Evolutionary conservation across 768 basidiomycete species (phyloP).

Genomic region (Auriscalpium vulgare): DNA sequence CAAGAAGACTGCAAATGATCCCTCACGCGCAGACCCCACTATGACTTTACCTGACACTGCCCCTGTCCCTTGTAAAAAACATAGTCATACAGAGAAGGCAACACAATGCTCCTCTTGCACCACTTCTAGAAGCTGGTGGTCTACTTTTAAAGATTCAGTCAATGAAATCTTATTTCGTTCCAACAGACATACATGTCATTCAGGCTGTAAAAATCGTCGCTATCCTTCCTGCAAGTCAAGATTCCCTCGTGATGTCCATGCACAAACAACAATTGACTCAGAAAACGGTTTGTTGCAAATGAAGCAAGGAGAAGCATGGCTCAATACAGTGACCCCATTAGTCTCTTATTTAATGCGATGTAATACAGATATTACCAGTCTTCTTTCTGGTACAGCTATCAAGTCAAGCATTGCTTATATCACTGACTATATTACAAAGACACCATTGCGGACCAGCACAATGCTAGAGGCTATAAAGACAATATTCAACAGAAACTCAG

Average conservation of each 20-base stretch:
- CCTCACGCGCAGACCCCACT: too few species aligned
- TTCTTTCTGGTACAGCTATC: conserved; percentile 32
- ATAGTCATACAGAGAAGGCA: too few species aligned
- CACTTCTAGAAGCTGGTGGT: background rate
- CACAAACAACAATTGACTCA: conserved; percentile 22
- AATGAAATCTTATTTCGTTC: conserved; percentile 7
- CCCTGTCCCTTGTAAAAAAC: too few species aligned
- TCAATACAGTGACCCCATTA: conserved; percentile 27
- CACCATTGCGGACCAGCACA: conserved; percentile 28
- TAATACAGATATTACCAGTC: conserved; percentile 32
- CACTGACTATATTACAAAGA: conserved; percentile 38
- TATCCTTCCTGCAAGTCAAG: conserved; percentile 24
- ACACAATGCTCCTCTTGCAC: too few species aligned
- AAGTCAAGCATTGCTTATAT: conserved; percentile 32
- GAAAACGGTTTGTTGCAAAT: conserved; percentile 20
- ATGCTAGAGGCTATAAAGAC: conserved; percentile 26
- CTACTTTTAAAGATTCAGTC: background rate
- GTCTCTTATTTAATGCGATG: conserved; percentile 29
- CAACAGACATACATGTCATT: conserved; percentile 3
- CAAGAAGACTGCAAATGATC: background rate
- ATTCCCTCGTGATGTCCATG: conserved; percentile 26
- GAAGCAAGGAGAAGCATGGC: conserved; percentile 26
- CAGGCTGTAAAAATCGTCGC: conserved; percentile 23
- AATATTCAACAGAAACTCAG: conserved; percentile 18
- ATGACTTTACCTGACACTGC: too few species aligned